Conservation (phyloP, 2,329 filamentous ascomycete species). For the Sporothrix brunneoviolacea region DNA sequence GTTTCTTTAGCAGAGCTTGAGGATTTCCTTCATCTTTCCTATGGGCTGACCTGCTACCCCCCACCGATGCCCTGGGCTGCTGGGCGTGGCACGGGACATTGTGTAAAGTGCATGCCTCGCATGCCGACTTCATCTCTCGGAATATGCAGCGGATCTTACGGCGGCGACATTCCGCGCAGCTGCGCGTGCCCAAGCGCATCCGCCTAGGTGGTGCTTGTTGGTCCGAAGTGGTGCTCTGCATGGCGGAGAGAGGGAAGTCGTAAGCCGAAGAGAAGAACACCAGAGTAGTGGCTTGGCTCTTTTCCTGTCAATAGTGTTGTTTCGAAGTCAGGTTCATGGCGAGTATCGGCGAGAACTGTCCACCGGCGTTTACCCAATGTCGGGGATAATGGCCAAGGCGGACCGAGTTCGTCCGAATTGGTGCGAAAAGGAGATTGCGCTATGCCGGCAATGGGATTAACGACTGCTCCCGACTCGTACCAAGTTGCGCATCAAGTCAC, state of each 20-base stretch:
- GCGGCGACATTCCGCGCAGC: constrained; percentile 37
- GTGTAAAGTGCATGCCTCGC: constrained; percentile 38
- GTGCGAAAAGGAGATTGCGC: constrained; percentile 6
- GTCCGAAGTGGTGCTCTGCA: not conserved
- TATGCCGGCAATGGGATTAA: too few relatives aligned
- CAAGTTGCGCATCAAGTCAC: too few relatives aligned
- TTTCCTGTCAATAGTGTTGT: too few relatives aligned
- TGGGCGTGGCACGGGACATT: constrained; percentile 39
- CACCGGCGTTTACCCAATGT: too few relatives aligned
- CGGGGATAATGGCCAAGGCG: too few relatives aligned
- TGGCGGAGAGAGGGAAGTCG: not conserved
- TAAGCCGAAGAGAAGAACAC: not conserved
- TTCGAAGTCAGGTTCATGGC: too few relatives aligned
- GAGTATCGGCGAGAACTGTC: too few relatives aligned
- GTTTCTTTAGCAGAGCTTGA: constrained; percentile 12
- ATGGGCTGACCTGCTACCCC: too few relatives aligned
- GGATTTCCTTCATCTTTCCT: constrained; percentile 8
- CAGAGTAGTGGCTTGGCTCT: not conserved
- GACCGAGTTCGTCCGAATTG: not conserved
- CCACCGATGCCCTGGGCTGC: constrained; percentile 17
- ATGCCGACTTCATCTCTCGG: constrained; percentile 30
- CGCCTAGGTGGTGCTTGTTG: constrained; percentile 19
- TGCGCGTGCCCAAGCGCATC: constrained; percentile 28
- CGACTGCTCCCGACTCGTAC: too few relatives aligned
- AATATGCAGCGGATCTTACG: constrained; percentile 44